These are phyloP conservation scores for Aspergillus fumigatus DNA, from an alignment of 2,329 filamentous ascomycete genomes.

Conservation along the genomic window DNA sequence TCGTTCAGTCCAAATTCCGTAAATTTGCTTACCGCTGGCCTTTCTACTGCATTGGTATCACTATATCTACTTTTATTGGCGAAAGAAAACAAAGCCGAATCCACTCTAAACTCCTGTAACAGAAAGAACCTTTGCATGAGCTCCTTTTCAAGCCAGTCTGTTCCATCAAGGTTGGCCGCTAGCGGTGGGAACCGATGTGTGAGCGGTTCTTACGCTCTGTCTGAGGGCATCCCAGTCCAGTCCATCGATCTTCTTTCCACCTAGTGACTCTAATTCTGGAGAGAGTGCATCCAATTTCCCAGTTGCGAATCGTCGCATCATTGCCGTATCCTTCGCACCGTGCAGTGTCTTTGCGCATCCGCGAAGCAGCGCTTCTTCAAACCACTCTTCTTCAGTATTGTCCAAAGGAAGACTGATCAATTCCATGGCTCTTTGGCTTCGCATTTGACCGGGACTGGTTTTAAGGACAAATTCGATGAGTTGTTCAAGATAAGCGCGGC, in stretches of 20 bases:
- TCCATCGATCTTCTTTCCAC: slow-evolving; percentile 45
- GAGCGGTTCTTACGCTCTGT: slow-evolving; percentile 29
- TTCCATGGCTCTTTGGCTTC: slow-evolving; percentile 59
- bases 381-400: slow-evolving; percentile 66
- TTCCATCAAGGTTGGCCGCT: slow-evolving; percentile 7
- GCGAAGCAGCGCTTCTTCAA: slow-evolving; percentile 62
- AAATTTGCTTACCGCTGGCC: not conserved
- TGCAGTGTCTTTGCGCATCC: slow-evolving; percentile 62
- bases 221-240: slow-evolving; percentile 50
- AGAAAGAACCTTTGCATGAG: not conserved
- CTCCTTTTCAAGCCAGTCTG: not conserved
- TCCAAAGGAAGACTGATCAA: slow-evolving; percentile 70
- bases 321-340: slow-evolving; percentile 66
- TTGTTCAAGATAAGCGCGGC: slow-evolving; percentile 62
- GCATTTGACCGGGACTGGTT: slow-evolving; percentile 32
- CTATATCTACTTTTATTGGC: not conserved
- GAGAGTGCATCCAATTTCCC: slow-evolving; percentile 46
- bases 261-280: slow-evolving; percentile 32
- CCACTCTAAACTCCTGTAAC: not conserved
- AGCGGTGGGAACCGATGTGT: slow-evolving; percentile 13
- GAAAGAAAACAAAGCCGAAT: not conserved
- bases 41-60: not conserved
- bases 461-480: slow-evolving; percentile 58
- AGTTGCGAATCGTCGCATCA: slow-evolving; percentile 68
- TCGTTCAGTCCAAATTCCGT: not conserved